A percentile compares a stretch with the other conserved stretches of the same genome.
Conservation (phyloP, 78 protist genomes). For the Pelomyxa schiedti region DNA sequence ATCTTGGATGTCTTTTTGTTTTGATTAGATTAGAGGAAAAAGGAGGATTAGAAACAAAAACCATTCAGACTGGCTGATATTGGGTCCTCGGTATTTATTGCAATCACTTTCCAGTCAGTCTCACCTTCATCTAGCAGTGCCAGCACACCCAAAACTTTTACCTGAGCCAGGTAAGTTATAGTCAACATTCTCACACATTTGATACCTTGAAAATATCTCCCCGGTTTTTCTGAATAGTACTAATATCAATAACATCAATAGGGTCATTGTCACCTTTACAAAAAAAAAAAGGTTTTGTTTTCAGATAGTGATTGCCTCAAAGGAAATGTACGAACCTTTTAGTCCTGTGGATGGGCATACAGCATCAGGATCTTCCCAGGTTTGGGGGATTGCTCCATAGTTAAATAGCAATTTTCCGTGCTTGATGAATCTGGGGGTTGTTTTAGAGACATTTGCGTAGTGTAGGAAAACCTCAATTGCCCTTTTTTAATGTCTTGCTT, state of each 20-base stretch:
- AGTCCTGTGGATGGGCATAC: not conserved
- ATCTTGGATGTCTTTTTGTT: not conserved
- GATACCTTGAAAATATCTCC: no score
- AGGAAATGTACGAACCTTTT: no score
- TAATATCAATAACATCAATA: constrained; percentile 67
- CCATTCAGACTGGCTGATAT: constrained; percentile 38
- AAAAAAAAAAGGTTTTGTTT: no score
- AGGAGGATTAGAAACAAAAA: no score
- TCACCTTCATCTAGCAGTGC: constrained; percentile 81
- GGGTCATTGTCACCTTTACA: constrained; percentile 87
- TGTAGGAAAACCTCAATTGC: not conserved
- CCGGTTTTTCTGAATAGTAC: constrained; percentile 16
- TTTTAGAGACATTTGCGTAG: constrained; percentile 1
- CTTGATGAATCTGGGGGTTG: constrained; percentile 43
- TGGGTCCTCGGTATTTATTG: constrained; percentile 48
- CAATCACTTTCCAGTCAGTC: constrained; percentile 84
- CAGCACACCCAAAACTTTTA: constrained; percentile 62
- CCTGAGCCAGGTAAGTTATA: no score
- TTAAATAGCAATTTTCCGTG: constrained; percentile 53
- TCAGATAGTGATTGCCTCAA: no score
- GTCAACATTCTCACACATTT: no score
- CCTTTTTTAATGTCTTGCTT: constrained; percentile 55
- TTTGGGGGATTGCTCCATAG: constrained; percentile 81
- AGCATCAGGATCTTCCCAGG: constrained; percentile 65
- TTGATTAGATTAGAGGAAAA: no score